These are phyloP conservation scores for Aureobasidium lini DNA, from an alignment of 2,329 filamentous ascomycete genomes.

Conservation along the genomic window DNA sequence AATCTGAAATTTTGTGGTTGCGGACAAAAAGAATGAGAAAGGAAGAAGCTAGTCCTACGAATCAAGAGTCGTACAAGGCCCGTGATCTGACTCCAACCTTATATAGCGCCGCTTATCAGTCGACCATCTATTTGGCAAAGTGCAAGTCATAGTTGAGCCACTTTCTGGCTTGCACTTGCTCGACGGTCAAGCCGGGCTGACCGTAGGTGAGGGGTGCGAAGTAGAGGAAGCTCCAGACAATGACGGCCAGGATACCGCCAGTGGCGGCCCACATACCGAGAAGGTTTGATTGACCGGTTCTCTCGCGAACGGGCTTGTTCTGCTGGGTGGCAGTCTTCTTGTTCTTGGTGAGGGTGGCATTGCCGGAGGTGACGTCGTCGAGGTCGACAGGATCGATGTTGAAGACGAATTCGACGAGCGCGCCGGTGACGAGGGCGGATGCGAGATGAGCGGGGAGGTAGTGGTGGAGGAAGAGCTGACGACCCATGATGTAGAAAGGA, in stretches of 20 bases:
- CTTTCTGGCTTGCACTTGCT: constrained; percentile 74
- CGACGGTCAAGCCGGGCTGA: constrained; percentile 75
- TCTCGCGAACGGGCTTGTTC: constrained; percentile 71
- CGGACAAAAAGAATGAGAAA: background rate
- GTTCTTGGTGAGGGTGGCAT: constrained; percentile 29
- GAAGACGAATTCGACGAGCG: constrained; percentile 92
- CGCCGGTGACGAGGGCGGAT: constrained; percentile 80
- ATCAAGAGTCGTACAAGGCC: too few relatives aligned
- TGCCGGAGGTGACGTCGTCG: constrained; percentile 41
- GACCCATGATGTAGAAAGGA: constrained; percentile 96
- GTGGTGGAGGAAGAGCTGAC: constrained; percentile 95
- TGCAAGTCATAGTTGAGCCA: constrained; percentile 97
- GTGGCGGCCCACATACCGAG: constrained; percentile 71
- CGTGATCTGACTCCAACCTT: too few relatives aligned
- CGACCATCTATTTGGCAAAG: constrained; percentile 74
- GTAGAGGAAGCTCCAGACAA: constrained; percentile 77
- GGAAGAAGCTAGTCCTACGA: background rate
- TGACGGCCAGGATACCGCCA: constrained; percentile 58
- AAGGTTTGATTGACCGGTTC: constrained; percentile 72
- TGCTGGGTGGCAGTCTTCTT: constrained; percentile 38
- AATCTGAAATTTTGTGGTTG: background rate
- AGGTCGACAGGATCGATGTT: constrained; percentile 67
- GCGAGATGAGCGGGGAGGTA: constrained; percentile 93
- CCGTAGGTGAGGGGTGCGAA: constrained; percentile 95
- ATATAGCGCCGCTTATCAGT: background rate